Evolutionary conservation across 257 asterid species (phyloP).

Genomic region (Gentiana dahurica): DNA sequence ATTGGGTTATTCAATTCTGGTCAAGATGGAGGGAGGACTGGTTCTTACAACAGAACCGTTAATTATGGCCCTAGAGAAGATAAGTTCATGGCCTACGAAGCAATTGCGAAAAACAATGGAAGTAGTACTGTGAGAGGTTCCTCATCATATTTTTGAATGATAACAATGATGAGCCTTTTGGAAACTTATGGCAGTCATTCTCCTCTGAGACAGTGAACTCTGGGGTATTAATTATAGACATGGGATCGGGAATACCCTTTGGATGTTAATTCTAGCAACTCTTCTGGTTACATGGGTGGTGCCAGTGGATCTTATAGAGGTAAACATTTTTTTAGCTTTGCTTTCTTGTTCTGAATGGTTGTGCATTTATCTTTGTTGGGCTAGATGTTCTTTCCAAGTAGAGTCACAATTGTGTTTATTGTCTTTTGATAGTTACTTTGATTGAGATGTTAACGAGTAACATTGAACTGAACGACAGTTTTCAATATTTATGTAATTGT

Average conservation of each 20-base stretch:
- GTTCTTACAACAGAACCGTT: conserved; percentile 22
- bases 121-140: conserved; percentile 18
- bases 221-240: conserved; percentile 37
- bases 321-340: conserved; percentile 12
- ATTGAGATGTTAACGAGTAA: no score
- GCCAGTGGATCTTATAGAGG: conserved; percentile 66
- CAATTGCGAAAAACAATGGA: conserved; percentile 33
- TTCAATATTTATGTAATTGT: no score
- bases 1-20: conserved; percentile 50
- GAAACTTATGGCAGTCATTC: conserved; percentile 41
- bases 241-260: conserved; percentile 24
- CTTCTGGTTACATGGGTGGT: conserved; percentile 44
- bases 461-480: no score
- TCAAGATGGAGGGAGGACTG: conserved; percentile 30
- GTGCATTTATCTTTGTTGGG: no score
- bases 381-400: no score
- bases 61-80: conserved; percentile 27
- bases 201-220: conserved; percentile 38
- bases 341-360: no score
- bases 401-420: no score
- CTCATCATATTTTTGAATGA: conserved; percentile 24
- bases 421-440: no score
- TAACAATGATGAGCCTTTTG: conserved; percentile 28
- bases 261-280: conserved; percentile 32
- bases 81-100: conserved; percentile 25